Percentiles rank a stretch among this genome's conserved stretches.
These are phyloP conservation scores for Neurospora sp. DNA, from an alignment of 495 filamentous ascomycete species.

Conservation along the genomic window DNA sequence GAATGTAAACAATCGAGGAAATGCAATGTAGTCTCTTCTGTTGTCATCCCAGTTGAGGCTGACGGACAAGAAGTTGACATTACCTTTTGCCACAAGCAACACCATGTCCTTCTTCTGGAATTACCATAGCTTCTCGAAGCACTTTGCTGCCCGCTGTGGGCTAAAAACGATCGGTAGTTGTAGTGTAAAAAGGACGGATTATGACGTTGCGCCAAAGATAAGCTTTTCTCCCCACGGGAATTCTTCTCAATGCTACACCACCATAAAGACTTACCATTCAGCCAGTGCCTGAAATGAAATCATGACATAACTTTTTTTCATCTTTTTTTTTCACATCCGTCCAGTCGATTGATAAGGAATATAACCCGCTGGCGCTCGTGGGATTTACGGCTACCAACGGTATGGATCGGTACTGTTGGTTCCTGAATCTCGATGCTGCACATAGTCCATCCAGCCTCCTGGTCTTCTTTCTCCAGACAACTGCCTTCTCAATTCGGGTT, in stretches of 20 bases:
- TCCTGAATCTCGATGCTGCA: not conserved
- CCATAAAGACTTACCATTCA: not conserved
- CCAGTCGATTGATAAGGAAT: not conserved
- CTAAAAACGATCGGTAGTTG: not conserved
- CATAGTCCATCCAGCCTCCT: not conserved
- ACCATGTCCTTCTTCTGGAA: not conserved
- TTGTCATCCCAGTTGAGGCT: not conserved
- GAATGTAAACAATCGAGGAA: not conserved
- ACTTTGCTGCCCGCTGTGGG: not conserved
- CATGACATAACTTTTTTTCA: not conserved
- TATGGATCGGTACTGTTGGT: not conserved
- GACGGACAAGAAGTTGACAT: not conserved
- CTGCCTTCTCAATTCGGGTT: not conserved
- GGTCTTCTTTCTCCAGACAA: not conserved
- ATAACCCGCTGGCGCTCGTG: not conserved
- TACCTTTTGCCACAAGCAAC: not conserved
- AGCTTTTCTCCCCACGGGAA: not conserved
- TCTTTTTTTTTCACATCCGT: not conserved
- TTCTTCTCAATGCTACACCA: not conserved
- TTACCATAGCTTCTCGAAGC: not conserved
- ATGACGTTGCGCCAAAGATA: not conserved
- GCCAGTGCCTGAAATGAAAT: not conserved
- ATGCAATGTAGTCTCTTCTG: not conserved
- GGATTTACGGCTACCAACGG: not conserved
- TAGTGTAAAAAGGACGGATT: not conserved